Evolutionary conservation across 306 rosid species (phyloP), one percentile per base, ranked within the genome.

Genomic region (Prosopis cineraria): DNA sequence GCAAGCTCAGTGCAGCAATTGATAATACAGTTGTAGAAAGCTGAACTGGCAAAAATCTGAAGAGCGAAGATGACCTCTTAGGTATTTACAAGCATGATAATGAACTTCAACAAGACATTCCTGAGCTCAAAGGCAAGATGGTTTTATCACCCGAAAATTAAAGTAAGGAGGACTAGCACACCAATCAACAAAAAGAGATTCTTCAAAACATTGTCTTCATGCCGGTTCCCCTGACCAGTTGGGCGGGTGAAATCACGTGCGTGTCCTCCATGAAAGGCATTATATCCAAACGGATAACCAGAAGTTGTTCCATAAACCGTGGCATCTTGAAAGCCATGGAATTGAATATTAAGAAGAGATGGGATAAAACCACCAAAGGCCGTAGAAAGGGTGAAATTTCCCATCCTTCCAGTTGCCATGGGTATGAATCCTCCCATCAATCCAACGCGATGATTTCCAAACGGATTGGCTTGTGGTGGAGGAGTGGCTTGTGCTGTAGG

Each of bases 241-340:
- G 89, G 86, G 55, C 81, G 97, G 8, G 85, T 75, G 78, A 84
- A 87, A 8, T 88, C 91, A 5, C 88, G 91, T 5, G 84, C 44
- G 13, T 84, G 85, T 29, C 90, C 94, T 33, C 98, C 97, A 24
- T 95, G 92, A 64, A 85, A 91, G 6, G 89, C n/a, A 55, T 87
- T 88, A 75, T 86, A 86, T 10, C 90, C 91, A 45, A 87, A 80
- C 34, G 98, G 93, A 53, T 86, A 86, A 30, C 98, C 98, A 53
- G 97, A 87, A 13, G 93, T 91, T 29, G 97, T 85, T 62, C 98
- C 98, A 81, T 95, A 92, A 1, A 92, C 97, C n/a, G 92, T 81
- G 39, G 98, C 93, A 84, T 91, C 98, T 10, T 94, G 88, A 73
- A 88, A 92, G 1, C 97, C 96, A 73, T 92, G 96, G 56, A 87